Evolutionary conservation across 306 rosid genomes (phyloP), one percentile per base, ranked within the genome.

Genomic region (Quercus mongolica): DNA sequence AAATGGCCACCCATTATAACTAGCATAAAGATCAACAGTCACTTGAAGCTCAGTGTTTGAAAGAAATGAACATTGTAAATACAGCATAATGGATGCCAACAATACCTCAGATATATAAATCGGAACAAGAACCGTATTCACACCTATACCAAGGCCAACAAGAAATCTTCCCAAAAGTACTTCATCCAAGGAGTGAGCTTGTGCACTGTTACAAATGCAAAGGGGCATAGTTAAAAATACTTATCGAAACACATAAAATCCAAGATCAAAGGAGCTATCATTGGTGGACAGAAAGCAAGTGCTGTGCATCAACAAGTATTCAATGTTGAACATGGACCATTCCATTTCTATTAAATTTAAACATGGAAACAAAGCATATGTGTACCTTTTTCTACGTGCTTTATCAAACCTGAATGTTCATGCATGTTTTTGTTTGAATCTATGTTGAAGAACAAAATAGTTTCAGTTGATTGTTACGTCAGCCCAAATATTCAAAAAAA

Each of bases 101-200:
- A 71, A 69, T 84, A 94, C 98, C 98, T 94, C 98, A 11, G 97
- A 89, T 64, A 94, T 89, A 79, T 91, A 94, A 63, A 94, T 84
- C 55, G 98, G 98, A 77, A 92, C 92, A 83, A 94, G 98, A 81
- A 92, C 96, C 0, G 96, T 89, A 73, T 90, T 88, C 63, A 94
- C 98, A 73, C 98, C 98, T 46, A 94, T 92, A 81, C 98, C 98
- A 75, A 94, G 90, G 79, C 96, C 98, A 86, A 94, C 98, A 78
- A 94, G 96, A 94, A 94, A 90, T 75, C 98, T 90, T 83, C 98
- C 98, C 86, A 79, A 83, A 82, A 92, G 91, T 68, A 94, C 54
- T 82, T 89, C 97, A 84, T 90, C 86, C 85, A 94, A 85, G 55
- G 96, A 84, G 69, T 87, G 90, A 1, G 98, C 97, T 77, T 90